Base-by-base conservation (phyloP, 2,329 filamentous ascomycete genomes). In the Paecilomyces sp. region DNA sequence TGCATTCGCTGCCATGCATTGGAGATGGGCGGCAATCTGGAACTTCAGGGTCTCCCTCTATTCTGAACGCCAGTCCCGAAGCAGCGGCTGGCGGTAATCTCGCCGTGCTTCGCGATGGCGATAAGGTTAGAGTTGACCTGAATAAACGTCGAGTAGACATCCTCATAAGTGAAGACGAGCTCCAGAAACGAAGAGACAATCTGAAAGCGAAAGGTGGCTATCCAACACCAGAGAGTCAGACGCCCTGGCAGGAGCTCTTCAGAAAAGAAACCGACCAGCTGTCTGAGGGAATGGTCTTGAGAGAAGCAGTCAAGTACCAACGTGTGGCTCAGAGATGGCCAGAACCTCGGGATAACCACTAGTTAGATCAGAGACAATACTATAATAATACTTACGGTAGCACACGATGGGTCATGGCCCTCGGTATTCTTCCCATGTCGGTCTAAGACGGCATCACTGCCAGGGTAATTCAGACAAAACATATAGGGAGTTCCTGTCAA, bases 1-100 rank as follows among this genome's bases (percentile, higher is more conserved):
- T 83, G 60, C 66, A 74, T 62, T 72, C 79, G 54, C 68, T 84
- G 55, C 77, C 78, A 7, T 82, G 80, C 59, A 80, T 84, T 60
- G 82, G 82, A 6, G 81, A 84, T 64, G 82, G 81, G 1, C 71
- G 82, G 54, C 82, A 84, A 65, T 83, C 80, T 7, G 81, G 82
- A 33, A 84, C 82, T 2, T 83, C 81, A 2, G 81, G 79, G 0
- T 81, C 79, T 2, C 82, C 81, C 1, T 82, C 80, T 0, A 83
- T 84, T 56, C 69, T 84, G n/a, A 83, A 84, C 61, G 81, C 81
- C 1, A 81, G 77, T 53, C 81, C 82, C 7, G 82, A 84, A 67
- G 81, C 82, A 12, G 80, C 81, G 1, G 79, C 79, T 9, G 81
- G 81, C 7, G 81, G 82, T 1, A 83, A 83, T 57, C 71, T 84